phyloP scores from a whole-genome alignment of 768 basidiomycete species.

The Peribolospora kevripleyi region DNA sequence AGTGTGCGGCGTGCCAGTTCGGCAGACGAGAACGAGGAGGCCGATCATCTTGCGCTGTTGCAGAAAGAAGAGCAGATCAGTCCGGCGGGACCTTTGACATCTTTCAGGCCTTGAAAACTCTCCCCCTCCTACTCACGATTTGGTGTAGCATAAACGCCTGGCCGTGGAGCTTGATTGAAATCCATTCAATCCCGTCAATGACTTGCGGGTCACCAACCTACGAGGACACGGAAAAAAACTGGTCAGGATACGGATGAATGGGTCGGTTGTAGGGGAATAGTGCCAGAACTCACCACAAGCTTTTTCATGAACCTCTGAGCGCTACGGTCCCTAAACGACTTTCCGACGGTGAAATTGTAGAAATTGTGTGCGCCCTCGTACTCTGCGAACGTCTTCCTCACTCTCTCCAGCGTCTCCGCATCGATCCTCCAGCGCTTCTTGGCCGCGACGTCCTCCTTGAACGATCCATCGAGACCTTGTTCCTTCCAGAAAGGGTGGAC shows the following conservation, averaged over 20 bases:
- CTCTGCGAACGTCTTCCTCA: constrained; percentile 34
- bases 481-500: constrained; percentile 13
- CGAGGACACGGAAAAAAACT: not conserved
- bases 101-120: not conserved
- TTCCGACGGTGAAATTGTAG: constrained; percentile 84
- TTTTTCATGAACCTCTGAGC: constrained; percentile 69
- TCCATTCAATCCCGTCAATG: constrained; percentile 80
- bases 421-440: constrained; percentile 37
- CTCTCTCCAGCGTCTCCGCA: constrained; percentile 29
- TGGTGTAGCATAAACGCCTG: constrained; percentile 99
- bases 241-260: not conserved
- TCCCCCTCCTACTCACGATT: constrained; percentile 27
- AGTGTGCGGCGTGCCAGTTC: constrained; percentile 47
- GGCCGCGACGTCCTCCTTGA: constrained; percentile 7
- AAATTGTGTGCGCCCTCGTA: constrained; percentile 88
- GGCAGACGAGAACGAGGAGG: constrained; percentile 47
- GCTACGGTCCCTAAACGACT: constrained; percentile 58
- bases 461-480: constrained; percentile 1
- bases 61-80: constrained; percentile 2
- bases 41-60: constrained; percentile 89
- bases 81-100: not conserved
- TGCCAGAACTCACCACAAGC: constrained; percentile 36
- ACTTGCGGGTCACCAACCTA: constrained; percentile 68
- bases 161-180: constrained; percentile 75
- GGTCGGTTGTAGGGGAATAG: not conserved